These are phyloP conservation scores for Xylariomycetidae sp. DNA, from an alignment of 2,329 filamentous ascomycete species.

Conservation along the genomic window DNA sequence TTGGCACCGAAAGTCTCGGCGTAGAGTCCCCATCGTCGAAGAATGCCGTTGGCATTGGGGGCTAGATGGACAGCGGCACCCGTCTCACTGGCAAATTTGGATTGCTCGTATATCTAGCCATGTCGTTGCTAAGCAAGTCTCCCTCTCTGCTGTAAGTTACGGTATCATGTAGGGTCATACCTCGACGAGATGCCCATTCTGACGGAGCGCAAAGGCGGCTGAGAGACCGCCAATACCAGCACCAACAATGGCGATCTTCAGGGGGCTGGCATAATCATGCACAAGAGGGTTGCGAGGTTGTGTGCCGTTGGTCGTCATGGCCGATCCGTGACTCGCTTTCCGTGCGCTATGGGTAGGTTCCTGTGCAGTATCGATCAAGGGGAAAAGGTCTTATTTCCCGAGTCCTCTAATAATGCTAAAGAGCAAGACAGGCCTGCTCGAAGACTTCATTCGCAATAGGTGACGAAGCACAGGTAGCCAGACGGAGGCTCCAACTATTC, in stretches of 20 bases:
- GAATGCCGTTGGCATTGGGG: slow-evolving; percentile 54
- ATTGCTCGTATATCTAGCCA: slow-evolving; percentile 47
- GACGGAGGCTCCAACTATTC: too few species aligned
- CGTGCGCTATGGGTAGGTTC: not conserved
- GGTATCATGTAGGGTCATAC: not conserved
- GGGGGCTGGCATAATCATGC: slow-evolving; percentile 9
- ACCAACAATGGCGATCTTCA: slow-evolving; percentile 21
- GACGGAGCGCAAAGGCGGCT: slow-evolving; percentile 23
- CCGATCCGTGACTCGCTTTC: not conserved
- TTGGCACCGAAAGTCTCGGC: slow-evolving; percentile 33
- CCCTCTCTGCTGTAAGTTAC: not conserved
- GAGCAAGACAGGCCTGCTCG: too few species aligned
- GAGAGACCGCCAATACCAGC: slow-evolving; percentile 27
- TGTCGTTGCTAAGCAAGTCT: not conserved
- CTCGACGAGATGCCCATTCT: slow-evolving; percentile 9
- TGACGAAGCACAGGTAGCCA: too few species aligned
- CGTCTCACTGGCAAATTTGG: slow-evolving; percentile 46
- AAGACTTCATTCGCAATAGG: too few species aligned
- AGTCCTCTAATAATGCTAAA: too few species aligned
- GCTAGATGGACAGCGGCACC: slow-evolving; percentile 59
- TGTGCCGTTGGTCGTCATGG: slow-evolving; percentile 8
- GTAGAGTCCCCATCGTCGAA: slow-evolving; percentile 35
- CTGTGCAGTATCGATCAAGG: too few species aligned
- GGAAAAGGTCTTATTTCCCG: too few species aligned
- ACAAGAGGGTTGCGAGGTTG: slow-evolving; percentile 8